Evolutionary conservation across 1,139 yeast genomes (phyloP).

Genomic region (Yamadazyma trypodendri): DNA sequence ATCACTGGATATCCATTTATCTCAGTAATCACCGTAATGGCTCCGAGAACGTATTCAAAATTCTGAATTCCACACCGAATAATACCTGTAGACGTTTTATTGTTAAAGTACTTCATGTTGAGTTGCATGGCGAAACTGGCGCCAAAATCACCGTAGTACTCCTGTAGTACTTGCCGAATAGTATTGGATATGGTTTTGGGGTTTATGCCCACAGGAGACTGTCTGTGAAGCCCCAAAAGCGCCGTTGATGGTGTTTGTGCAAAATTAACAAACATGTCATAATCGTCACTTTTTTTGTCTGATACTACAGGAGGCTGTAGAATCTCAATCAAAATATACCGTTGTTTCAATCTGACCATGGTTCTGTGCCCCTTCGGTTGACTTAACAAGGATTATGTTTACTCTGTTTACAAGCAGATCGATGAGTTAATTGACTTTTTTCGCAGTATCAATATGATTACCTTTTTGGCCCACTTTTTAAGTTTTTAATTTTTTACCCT

Average conservation of each 20-base stretch:
- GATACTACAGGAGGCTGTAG: slow-evolving; percentile 53
- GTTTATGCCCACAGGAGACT: slow-evolving; percentile 46
- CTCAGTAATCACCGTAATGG: slow-evolving; percentile 60
- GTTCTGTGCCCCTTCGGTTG: background rate
- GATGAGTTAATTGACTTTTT: background rate
- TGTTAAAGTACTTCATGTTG: slow-evolving; percentile 77
- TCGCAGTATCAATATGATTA: too few species aligned
- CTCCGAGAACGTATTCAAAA: slow-evolving; percentile 62
- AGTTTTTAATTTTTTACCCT: too few species aligned
- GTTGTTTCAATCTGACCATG: slow-evolving; percentile 86
- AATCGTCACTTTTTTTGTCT: slow-evolving; percentile 3
- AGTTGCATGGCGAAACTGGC: slow-evolving; percentile 64
- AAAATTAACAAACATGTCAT: slow-evolving; percentile 21
- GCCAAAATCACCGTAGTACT: slow-evolving; percentile 77
- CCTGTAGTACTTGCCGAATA: slow-evolving; percentile 53
- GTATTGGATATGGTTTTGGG: slow-evolving; percentile 49
- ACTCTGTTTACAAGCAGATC: too few species aligned
- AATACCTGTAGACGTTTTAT: slow-evolving; percentile 81
- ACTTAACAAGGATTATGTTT: too few species aligned
- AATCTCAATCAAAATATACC: slow-evolving; percentile 80
- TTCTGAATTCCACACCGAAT: slow-evolving; percentile 72
- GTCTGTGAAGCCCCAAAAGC: slow-evolving; percentile 45
- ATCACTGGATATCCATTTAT: slow-evolving; percentile 55
- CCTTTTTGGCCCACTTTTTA: too few species aligned
- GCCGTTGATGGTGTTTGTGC: slow-evolving; percentile 33